Evolutionary conservation across 2,329 filamentous ascomycete genomes (phyloP).

Genomic region (Ambrosiella xylebori): DNA sequence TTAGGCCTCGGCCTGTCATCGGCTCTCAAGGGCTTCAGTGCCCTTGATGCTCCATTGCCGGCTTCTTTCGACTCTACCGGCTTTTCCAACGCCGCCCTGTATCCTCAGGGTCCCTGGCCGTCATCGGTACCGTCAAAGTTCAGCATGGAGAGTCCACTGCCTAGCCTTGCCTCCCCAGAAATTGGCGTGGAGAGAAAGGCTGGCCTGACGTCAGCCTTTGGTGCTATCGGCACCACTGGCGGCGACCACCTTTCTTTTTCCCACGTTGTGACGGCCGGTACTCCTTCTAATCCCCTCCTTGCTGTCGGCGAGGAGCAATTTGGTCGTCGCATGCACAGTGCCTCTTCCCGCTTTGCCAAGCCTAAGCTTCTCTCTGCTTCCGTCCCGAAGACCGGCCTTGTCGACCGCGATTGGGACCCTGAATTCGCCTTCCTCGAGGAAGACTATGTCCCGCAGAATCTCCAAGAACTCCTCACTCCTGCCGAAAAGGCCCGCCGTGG

Average conservation of each 20-base stretch:
- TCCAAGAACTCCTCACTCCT: slow-evolving; percentile 49
- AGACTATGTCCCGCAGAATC: slow-evolving; percentile 63
- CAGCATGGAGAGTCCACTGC: slow-evolving; percentile 68
- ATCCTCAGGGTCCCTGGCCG: slow-evolving; percentile 62
- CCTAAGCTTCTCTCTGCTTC: slow-evolving; percentile 52
- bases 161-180: slow-evolving; percentile 33
- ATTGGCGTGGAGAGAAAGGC: slow-evolving; percentile 30
- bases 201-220: slow-evolving; percentile 50
- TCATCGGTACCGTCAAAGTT: slow-evolving; percentile 88
- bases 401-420: slow-evolving; percentile 46
- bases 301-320: slow-evolving; percentile 38
- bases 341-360: slow-evolving; percentile 41
- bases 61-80: slow-evolving; percentile 94
- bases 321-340: slow-evolving; percentile 54
- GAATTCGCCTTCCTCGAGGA: slow-evolving; percentile 67
- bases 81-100: slow-evolving; percentile 76
- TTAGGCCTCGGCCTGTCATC: slow-evolving; percentile 55
- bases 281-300: slow-evolving; percentile 32
- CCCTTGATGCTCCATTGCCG: slow-evolving; percentile 79
- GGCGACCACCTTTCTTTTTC: slow-evolving; percentile 37
- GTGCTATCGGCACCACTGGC: slow-evolving; percentile 26
- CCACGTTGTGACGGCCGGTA: slow-evolving; percentile 24
- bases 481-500: slow-evolving; percentile 49
- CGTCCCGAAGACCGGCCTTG: slow-evolving; percentile 41
- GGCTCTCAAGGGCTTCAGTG: slow-evolving; percentile 61